Base-by-base conservation (phyloP, 192 early-diverging fungal genomes). In the Linnemannia elongata region DNA sequence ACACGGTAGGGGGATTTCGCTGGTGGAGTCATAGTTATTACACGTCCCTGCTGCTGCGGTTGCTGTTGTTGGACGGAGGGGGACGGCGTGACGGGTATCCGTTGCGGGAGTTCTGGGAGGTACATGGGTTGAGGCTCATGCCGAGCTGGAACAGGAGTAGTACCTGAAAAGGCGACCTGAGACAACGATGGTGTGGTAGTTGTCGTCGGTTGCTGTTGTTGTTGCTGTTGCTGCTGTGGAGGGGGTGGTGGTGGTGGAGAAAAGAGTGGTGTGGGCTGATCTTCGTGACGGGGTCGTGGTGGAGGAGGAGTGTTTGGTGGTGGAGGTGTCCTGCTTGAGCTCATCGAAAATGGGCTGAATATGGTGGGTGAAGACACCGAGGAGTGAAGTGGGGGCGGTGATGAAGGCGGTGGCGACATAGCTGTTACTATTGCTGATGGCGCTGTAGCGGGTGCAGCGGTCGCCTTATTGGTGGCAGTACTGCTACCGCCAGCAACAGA, bases 1-100 rank as follows among this genome's bases (percentile, higher is more conserved):
- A 75, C 39, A n/a, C 79, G 36, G 54, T 87, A 39, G 0, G 85
- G 85, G 39, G 79, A 81, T 70, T 78, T 81, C 0, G 75, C 22
- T 0, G 84, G 79, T 18, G 79, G 79, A 6, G 69, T 35, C 74
- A 80, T 76, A 12, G 69, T 35, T 69, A 80, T 72, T 1, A 41
- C 60, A 1, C 38, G 54, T 6, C 38, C 38, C 44, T 75, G 80
- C 18, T 30, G n/a, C 35, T 30, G 52, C 10, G 57, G 75, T 33
- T 76, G 69, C 70, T 76, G 68, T 30, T 35, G 39, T 60, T 12
- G 30, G 7, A 10, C 3, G 39, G 68, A 20, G 3, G 75, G 36
- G 27, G 33, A 38, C 9, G 82, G 54, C 38, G 70, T 38, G 70
- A 55, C 36, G 41, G 69, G 45, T 76, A 76, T 38, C 30, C 54